Conservation (phyloP, 441 rosid genomes). For the Croton setiger region DNA sequence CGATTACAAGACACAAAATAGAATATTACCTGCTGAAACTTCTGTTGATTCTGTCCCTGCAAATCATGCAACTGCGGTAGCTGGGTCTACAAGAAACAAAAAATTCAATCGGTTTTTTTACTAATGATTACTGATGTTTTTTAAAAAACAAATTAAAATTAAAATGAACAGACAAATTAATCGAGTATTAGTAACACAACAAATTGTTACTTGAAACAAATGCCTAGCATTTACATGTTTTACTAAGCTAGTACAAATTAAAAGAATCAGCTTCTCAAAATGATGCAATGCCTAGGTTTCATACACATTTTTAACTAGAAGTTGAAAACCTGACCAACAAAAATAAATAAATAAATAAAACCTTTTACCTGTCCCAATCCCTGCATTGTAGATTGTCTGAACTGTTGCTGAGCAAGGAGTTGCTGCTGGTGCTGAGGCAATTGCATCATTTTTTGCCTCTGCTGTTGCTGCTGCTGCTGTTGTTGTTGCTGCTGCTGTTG, state of each 20-base stretch:
- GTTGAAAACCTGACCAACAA: slow-evolving; percentile 5
- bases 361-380: slow-evolving; percentile 70
- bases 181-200: background rate
- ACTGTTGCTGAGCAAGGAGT: slow-evolving; percentile 76
- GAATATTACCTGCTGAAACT: slow-evolving; percentile 63
- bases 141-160: background rate
- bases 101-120: background rate
- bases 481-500: slow-evolving; percentile 78
- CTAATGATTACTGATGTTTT: background rate
- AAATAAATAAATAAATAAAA: background rate
- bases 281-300: background rate
- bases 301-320: background rate
- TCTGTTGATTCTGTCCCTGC: slow-evolving; percentile 72
- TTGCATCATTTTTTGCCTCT: slow-evolving; percentile 74
- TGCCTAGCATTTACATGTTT: background rate
- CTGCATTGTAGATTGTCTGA: slow-evolving; percentile 77
- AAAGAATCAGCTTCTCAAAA: background rate
- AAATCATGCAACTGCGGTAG: slow-evolving; percentile 64
- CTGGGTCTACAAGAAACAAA: slow-evolving; percentile 44
- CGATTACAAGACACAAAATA: background rate
- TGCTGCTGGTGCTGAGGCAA: slow-evolving; percentile 81
- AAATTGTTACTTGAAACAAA: slow-evolving; percentile 2
- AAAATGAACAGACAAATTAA: background rate
- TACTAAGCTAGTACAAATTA: background rate
- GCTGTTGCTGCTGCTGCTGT: slow-evolving; percentile 49